Evolutionary conservation across 768 basidiomycete species (phyloP), one percentile per base, ranked within the genome.

Genomic region (Mycena haematopus): DNA sequence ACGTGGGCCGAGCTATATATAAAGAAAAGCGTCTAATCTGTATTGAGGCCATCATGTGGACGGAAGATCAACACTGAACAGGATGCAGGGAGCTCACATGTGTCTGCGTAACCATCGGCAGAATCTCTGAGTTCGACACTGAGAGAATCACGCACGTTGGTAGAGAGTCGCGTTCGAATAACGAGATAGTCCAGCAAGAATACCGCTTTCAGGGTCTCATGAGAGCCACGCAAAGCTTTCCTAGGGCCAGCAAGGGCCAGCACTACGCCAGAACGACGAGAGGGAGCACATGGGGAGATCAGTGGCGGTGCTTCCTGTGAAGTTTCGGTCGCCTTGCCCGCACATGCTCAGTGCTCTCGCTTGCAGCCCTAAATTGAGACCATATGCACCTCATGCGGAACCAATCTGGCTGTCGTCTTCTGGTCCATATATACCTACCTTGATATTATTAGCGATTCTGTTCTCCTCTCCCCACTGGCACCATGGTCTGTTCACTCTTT

Each of bases 401-500:
- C 58, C 51, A 45, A 35, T 33, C 50, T 10, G 50, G 31, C 50
- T 50, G 49, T 24, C 21, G 25, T 8, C 44, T 49, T 13, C 24
- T 1, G 6, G n/a, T 36, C 21, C 27, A n/a, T n/a, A n/a, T n/a
- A n/a, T n/a, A n/a, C n/a, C n/a, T n/a, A 14, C 47, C 25, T 9
- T 19, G 40, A 10, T 19, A 19, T 17, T 15, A 8, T 15, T 7
- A 22, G 2, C 24, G 6, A 24, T 27, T 14, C 5, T 27, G 3
- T 35, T 14, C 50, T 14, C 29, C 6, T 35, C 29, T 27, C 33
- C n/a, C 11, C 29, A 31, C n/a, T n/a, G n/a, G n/a, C n/a, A n/a
- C 52, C n/a, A 63, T 63, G 65, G 52, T 64, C 54, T 49, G n/a
- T n/a, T n/a, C 68, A 35, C 35, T 66, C 45, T 46, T 46, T 67